Conservation (phyloP, 148 eudicot genomes). For the Spergularia marina region DNA sequence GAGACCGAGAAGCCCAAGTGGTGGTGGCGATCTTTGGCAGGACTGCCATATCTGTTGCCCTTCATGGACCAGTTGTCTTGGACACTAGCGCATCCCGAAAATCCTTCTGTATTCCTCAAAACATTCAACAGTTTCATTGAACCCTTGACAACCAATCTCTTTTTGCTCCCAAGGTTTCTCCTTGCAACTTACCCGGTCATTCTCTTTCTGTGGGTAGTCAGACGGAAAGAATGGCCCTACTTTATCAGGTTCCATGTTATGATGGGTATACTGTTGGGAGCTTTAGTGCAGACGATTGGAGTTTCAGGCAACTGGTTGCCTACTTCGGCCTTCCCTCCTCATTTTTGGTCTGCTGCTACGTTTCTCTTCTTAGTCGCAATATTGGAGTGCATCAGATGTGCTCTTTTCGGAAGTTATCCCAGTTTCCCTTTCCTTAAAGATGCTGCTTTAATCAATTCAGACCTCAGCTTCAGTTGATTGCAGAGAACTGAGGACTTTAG, state of each 20-base stretch:
- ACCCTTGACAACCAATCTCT: constrained; percentile 49
- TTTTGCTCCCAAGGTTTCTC: constrained; percentile 59
- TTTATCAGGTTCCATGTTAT: constrained; percentile 80
- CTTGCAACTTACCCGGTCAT: constrained; percentile 47
- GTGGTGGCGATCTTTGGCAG: constrained; percentile 81
- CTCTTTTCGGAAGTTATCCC: constrained; percentile 66
- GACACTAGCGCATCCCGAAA: constrained; percentile 66
- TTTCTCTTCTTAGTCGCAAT: constrained; percentile 47
- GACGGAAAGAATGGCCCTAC: constrained; percentile 78
- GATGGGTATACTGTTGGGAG: constrained; percentile 65
- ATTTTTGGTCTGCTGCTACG: constrained; percentile 63
- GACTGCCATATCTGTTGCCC: constrained; percentile 74
- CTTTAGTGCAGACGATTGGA: constrained; percentile 54
- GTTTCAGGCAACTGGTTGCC: constrained; percentile 67
- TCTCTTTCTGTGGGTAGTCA: constrained; percentile 60
- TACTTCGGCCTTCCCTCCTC: constrained; percentile 51
- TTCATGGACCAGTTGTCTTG: constrained; percentile 59
- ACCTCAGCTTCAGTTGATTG: constrained; percentile 25
- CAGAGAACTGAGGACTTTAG: too few relatives aligned
- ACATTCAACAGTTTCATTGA: constrained; percentile 48
- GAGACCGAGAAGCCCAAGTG: constrained; percentile 65
- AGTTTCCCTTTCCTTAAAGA: constrained; percentile 71
- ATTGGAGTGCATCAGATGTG: constrained; percentile 56
- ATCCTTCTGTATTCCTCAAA: constrained; percentile 64
- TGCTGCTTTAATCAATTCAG: constrained; percentile 65